Evolutionary conservation across 768 basidiomycete species (phyloP), one percentile per base, ranked within the genome.

Genomic region (Podaxis rugospora): DNA sequence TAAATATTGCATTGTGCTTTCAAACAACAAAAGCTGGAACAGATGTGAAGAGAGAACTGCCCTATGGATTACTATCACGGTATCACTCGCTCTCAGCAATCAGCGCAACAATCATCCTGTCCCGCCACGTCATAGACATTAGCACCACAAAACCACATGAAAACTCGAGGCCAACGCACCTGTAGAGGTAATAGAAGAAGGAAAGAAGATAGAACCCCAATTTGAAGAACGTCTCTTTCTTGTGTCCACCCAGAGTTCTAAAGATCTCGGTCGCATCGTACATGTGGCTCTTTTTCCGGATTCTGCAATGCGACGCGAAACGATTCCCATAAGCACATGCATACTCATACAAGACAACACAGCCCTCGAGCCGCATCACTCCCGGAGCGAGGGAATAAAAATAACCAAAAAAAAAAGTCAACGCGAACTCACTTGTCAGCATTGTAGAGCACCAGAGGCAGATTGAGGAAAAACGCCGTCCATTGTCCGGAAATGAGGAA

Each of bases 251-350:
- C 51, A 98, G 77, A 59, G 95, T 94, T 66, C 97, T 85, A 83
- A 99, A 99, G 66, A 98, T 99, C 78, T 99, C 97, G 23, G 96
- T 98, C 57, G 97, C 97, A 71, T 99, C 97, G 71, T 97, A 98
- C 93, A 98, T 96, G 77, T 98, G 95, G 69, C 89, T 89, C 71
- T 93, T 93, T 73, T 87, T 88, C 66, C 89, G 84, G 71, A 98
- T 94, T 76, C 95, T 97, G 70, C 7, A 32, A 32, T 1, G 32
- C 32, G 32, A 32, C 9, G 32, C 32, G 51, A 11, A 28, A 18
- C 27, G 6, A 18, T 51, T 28, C 57, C 37, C 57, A 51, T 21
- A 52, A 36, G 51, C 51, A 58, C 50, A 40, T 35, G 32, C 53
- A 56, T 32, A 64, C 50, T 1, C 35, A 28, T 37, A 47, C 27